Evolutionary conservation across 1,284 basidiomycete species (phyloP).

Genomic region (Cronartium quercuum): DNA sequence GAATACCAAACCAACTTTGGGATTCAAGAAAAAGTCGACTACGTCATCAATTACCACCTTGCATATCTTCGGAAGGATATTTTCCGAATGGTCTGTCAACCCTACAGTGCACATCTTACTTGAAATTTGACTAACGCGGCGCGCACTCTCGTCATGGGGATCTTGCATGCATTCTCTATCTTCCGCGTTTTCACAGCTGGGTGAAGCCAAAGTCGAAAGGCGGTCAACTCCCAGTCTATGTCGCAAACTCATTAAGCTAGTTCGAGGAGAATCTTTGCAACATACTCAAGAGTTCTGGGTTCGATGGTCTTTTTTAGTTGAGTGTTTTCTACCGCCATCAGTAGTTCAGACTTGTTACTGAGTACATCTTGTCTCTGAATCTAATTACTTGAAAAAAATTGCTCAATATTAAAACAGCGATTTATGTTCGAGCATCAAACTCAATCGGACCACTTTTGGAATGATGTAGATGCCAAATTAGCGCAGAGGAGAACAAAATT

Average conservation of each 20-base stretch:
- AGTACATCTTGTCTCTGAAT: too few species aligned
- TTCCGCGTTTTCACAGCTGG: neutral
- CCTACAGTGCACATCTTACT: too few species aligned
- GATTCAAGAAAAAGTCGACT: neutral
- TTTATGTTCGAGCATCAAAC: neutral
- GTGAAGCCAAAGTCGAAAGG: neutral
- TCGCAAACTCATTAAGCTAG: neutral
- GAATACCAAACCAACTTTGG: neutral
- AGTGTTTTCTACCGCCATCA: neutral
- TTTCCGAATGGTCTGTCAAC: neutral
- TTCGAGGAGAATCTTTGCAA: neutral
- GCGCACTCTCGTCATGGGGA: too few species aligned
- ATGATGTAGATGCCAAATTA: neutral
- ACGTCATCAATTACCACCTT: neutral
- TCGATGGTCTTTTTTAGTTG: neutral
- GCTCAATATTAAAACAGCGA: neutral
- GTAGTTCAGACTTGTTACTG: too few species aligned
- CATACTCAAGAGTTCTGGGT: neutral
- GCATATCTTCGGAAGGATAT: neutral
- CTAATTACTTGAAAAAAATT: too few species aligned
- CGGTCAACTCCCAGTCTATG: neutral
- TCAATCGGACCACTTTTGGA: neutral
- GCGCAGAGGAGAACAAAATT: neutral
- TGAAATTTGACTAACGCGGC: too few species aligned
- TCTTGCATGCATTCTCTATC: too few species aligned